phyloP scores from a whole-genome alignment of 2,329 filamentous ascomycete species.

The Venturia effusa region DNA sequence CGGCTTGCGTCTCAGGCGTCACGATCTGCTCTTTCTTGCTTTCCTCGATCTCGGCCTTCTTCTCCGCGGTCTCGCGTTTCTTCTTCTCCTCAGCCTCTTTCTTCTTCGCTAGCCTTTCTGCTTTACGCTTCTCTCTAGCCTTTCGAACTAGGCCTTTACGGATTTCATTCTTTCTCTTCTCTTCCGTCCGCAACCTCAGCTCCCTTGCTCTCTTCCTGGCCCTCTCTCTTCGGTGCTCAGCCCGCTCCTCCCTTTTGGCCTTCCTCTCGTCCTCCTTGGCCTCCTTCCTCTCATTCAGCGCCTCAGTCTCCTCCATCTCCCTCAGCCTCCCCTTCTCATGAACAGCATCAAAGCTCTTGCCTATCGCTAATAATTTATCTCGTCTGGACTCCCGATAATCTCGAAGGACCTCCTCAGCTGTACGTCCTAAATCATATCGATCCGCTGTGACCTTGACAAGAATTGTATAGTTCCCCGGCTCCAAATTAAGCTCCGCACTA shows the following conservation, averaged over 20 bases:
- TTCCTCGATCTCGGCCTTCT: background rate
- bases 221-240: slow-evolving; percentile 4
- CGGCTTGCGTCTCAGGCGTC: slow-evolving; percentile 12
- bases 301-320: slow-evolving; percentile 10
- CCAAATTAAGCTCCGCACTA: slow-evolving; percentile 11
- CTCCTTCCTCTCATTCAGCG: slow-evolving; percentile 3
- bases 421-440: slow-evolving; percentile 1
- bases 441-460: slow-evolving; percentile 12
- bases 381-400: slow-evolving; percentile 6
- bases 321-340: slow-evolving; percentile 12
- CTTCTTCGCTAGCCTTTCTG: slow-evolving; percentile 13
- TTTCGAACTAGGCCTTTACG: background rate
- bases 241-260: background rate
- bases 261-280: background rate
- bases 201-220: slow-evolving; percentile 4
- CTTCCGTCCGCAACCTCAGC: slow-evolving; percentile 1
- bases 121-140: slow-evolving; percentile 13
- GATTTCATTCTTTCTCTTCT: background rate
- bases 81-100: slow-evolving; percentile 6
- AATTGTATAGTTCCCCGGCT: slow-evolving; percentile 11
- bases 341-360: slow-evolving; percentile 11
- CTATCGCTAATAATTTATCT: slow-evolving; percentile 12
- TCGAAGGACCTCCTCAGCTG: slow-evolving; percentile 10
- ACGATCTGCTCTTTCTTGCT: background rate
- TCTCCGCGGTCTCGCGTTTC: background rate